Conservation (phyloP, 2,329 filamentous ascomycete genomes). For the Fusarium pseudonygamai region DNA sequence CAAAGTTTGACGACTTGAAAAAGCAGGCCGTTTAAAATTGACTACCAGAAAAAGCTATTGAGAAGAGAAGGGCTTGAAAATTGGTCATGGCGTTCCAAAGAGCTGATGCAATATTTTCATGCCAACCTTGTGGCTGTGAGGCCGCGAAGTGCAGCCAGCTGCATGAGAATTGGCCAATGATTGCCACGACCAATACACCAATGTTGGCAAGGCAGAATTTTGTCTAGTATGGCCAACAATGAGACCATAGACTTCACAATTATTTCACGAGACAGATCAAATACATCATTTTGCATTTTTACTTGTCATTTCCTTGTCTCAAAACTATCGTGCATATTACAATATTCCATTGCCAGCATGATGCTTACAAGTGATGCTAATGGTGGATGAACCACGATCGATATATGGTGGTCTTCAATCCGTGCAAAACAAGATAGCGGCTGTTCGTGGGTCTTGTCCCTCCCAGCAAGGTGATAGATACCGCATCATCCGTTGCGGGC, state of each 20-base stretch:
- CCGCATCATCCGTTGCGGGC: background rate
- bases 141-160: background rate
- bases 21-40: accelerated
- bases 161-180: background rate
- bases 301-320: background rate
- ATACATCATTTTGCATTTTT: background rate
- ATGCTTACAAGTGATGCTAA: background rate
- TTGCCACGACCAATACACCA: background rate
- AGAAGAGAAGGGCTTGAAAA: background rate
- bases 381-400: no score
- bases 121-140: background rate
- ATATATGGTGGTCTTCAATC: background rate
- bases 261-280: background rate
- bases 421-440: background rate
- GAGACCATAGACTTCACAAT: background rate
- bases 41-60: no score
- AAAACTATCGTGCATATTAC: no score
- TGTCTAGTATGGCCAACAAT: background rate
- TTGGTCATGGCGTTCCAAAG: background rate
- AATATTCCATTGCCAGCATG: background rate
- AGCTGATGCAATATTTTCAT: no score
- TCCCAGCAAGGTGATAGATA: no score
- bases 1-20: background rate
- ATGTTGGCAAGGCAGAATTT: background rate
- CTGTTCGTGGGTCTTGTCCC: background rate